Base-by-base conservation (phyloP, 257 asterid species). In the Solanum chiquidenum region DNA sequence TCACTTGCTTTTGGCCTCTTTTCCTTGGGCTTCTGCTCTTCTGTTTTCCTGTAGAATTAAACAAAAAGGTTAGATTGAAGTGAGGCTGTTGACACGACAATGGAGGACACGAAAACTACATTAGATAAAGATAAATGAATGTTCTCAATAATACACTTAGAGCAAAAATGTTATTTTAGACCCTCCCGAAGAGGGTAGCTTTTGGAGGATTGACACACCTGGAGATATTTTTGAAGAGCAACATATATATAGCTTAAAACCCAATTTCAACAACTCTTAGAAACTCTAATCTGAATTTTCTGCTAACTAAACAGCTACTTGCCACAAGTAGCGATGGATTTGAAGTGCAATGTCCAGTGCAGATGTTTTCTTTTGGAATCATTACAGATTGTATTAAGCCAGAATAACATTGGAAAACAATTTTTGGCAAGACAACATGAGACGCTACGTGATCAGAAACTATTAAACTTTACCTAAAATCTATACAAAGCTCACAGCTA, bases 21-120 rank as follows among this genome's bases (percentile, higher is more conserved):
- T 85, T 94, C 98, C 96, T 92, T 96, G 21, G 99, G 99, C 94
- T 93, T 97, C 90, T 94, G 97, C 92, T 96, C 99, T 87, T 97
- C 99, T 42, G 92, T 91, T 97, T 96, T 97, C 96, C 99, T 97
- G 87, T 25, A 88, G 13, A 85, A 76, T 25, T 18, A 64, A 49
- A 23, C 31, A 8, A 71, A n/a, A 16, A 27, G 29, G 44, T 38
- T 23, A 86, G 84, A 25, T 11, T 46, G 55, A 52, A 52, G 62
- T 52, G 62, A 52, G 9, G 62, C 62, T 52, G 62, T 52, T 52
- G 62, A 16, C 40, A 71, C 12, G 13, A 4, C 13, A 8, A 14
- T 13, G 76, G 31, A 40, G 16, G 85, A 16, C 18, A 16, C 33
- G 1, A 42, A 77, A 77, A 42, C 62, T 25, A 25, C 37, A 77